Conservation (phyloP, 2,329 filamentous ascomycete species). For the Allantophomopsis lycopodina region DNA sequence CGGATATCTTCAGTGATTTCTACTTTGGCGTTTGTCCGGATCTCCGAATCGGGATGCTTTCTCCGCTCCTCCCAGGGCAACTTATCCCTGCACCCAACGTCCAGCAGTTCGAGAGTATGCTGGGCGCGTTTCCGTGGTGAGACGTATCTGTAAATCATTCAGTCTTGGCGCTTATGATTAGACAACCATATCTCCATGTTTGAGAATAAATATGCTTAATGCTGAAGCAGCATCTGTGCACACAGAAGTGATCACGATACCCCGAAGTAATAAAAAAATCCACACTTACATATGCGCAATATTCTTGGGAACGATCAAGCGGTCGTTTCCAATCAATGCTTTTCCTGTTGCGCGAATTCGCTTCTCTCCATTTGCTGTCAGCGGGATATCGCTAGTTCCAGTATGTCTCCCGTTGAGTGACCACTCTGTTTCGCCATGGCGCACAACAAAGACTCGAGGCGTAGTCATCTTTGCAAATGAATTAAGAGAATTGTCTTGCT, state of each 20-base stretch:
- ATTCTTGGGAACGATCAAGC: constrained; percentile 71
- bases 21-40: constrained; percentile 42
- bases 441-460: constrained; percentile 67
- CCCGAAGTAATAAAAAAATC: too few relatives aligned
- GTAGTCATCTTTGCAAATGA: constrained; percentile 22
- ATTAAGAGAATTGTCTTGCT: too few relatives aligned
- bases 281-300: constrained; percentile 61
- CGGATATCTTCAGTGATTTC: constrained; percentile 60
- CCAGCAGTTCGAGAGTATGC: constrained; percentile 77
- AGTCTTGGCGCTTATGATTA: background rate
- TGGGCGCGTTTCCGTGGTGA: constrained; percentile 77
- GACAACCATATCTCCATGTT: too few relatives aligned
- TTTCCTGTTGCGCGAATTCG: constrained; percentile 64
- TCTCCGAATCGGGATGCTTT: constrained; percentile 18
- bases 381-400: constrained; percentile 69
- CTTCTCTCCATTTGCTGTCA: constrained; percentile 71
- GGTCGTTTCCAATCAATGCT: constrained; percentile 71
- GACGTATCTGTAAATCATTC: constrained; percentile 49
- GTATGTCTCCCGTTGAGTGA: constrained; percentile 79
- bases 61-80: constrained; percentile 56
- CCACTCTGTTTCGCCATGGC: constrained; percentile 95
- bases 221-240: too few relatives aligned
- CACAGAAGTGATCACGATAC: too few relatives aligned
- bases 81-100: constrained; percentile 52
- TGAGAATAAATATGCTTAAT: too few relatives aligned